These are phyloP conservation scores for Micractinium sp. DNA, from an alignment of 139 green algal species.

Conservation along the genomic window DNA sequence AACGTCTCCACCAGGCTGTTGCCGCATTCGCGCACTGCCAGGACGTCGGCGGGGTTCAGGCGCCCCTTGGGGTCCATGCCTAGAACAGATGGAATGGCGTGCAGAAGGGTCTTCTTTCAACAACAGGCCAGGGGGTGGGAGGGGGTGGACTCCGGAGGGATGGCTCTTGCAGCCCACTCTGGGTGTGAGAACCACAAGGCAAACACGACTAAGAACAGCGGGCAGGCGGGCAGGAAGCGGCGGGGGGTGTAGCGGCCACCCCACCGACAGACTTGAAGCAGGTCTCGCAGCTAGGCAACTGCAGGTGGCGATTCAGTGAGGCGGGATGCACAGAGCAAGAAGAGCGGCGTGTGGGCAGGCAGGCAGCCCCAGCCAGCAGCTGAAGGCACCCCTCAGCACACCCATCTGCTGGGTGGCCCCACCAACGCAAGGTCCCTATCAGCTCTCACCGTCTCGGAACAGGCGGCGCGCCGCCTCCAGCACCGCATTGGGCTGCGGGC, in stretches of 20 bases:
- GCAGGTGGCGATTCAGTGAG: too few relatives aligned
- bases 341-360: background rate
- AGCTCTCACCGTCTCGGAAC: constrained; percentile 1
- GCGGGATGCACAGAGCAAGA: background rate
- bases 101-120: too few relatives aligned
- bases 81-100: background rate
- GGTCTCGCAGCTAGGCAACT: too few relatives aligned
- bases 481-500: constrained; percentile 37
- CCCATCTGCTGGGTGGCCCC: background rate
- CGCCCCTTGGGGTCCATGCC: constrained; percentile 6
- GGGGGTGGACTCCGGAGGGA: too few relatives aligned
- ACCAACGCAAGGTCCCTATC: background rate
- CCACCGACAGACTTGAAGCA: too few relatives aligned
- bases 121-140: too few relatives aligned
- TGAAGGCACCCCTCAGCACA: background rate
- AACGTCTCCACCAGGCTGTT: constrained; percentile 51
- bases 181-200: too few relatives aligned
- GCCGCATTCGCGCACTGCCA: constrained; percentile 49
- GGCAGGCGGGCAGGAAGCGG: too few relatives aligned
- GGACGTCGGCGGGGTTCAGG: constrained; percentile 38
- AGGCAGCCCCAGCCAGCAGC: background rate
- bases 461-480: constrained; percentile 22
- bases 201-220: too few relatives aligned
- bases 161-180: too few relatives aligned
- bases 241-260: too few relatives aligned